Evolutionary conservation across 768 basidiomycete species (phyloP).

Genomic region (Tephrocybe sp.): DNA sequence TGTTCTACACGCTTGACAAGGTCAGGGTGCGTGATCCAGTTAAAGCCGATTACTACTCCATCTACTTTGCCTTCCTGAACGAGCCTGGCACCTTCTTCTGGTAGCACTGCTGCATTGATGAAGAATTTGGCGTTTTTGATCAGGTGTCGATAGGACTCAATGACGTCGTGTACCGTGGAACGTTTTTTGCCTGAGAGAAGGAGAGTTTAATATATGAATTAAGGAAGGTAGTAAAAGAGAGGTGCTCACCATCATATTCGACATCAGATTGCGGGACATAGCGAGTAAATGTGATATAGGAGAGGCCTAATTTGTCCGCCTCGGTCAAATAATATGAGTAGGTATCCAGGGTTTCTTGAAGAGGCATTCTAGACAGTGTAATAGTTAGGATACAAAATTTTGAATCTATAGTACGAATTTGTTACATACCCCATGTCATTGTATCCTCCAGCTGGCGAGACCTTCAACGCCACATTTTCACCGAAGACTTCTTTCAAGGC

Average conservation of each 20-base stretch:
- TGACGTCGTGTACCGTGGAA: constrained; percentile 36
- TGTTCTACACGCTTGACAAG: constrained; percentile 33
- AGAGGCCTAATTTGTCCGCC: constrained; percentile 33
- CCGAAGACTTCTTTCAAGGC: constrained; percentile 40
- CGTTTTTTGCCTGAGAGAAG: constrained; percentile 28
- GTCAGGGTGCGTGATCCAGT: constrained; percentile 40
- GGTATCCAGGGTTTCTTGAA: constrained; percentile 41
- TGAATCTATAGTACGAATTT: not conserved
- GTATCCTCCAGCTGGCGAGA: constrained; percentile 42
- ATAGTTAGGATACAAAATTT: not conserved
- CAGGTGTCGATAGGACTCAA: constrained; percentile 32
- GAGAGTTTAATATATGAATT: not conserved
- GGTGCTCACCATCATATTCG: constrained; percentile 29
- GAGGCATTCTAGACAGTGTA: constrained; percentile 32
- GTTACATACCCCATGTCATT: constrained; percentile 42
- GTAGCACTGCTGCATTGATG: constrained; percentile 35
- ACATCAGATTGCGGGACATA: constrained; percentile 24
- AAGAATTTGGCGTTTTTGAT: constrained; percentile 36
- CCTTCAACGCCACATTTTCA: constrained; percentile 41
- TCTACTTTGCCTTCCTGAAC: constrained; percentile 33
- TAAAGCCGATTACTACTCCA: constrained; percentile 34
- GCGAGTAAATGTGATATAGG: constrained; percentile 32
- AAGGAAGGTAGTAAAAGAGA: not conserved
- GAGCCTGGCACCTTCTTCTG: constrained; percentile 36
- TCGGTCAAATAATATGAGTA: constrained; percentile 39